Base-by-base conservation (phyloP, 1,139 yeast species). In the Hansenula lynferdii region DNA sequence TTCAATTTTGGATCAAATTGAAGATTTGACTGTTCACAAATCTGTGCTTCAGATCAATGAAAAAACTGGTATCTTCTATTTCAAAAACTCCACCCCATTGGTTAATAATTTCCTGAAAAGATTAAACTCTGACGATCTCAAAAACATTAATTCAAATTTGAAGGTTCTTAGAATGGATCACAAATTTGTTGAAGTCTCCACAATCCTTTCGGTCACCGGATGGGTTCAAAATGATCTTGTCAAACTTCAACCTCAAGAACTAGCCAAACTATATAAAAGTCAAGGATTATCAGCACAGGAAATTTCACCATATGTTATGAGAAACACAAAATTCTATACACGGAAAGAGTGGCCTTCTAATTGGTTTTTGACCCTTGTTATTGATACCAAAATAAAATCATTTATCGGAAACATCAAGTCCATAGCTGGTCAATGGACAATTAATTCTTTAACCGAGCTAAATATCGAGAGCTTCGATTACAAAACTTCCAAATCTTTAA, bases 271-370 rank as follows among this genome's bases (percentile, higher is more conserved):
- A 8, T 49, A 32, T 48, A 51, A 34, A n/a, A 39, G 31, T 6
- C 21, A 34, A 12, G n/a, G 20, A 18, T 21, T 42, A 57, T 17
- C 41, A 44, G 11, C 20, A 12, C 11, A 10, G n/a, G 28, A 35
- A 19, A 25, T 49, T 18, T 28, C 45, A 50, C 28, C 33, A 3
- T 33, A 14, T 16, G 10, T 31, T 53, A 5, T 43, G 56, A 31
- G 26, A 38, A 58, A 60, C 29, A 50, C 77, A 20, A 77, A 70
- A 45, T 70, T 77, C 39, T 82, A 75, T 53, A 68, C 85, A 18
- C 65, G 84, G 37, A 74, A 73, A 38, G 80, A 74, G 43, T 83
- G 90, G 90, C 87, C 89, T 1, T 63, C 77, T 3, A 75, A 80
- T 40, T 83, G 90, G 90, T 79, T 79, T 54, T 58, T 83, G 36